Evolutionary conservation across 1,284 basidiomycete species (phyloP), one percentile per base, ranked within the genome.

Genomic region (Mycena citricolor): DNA sequence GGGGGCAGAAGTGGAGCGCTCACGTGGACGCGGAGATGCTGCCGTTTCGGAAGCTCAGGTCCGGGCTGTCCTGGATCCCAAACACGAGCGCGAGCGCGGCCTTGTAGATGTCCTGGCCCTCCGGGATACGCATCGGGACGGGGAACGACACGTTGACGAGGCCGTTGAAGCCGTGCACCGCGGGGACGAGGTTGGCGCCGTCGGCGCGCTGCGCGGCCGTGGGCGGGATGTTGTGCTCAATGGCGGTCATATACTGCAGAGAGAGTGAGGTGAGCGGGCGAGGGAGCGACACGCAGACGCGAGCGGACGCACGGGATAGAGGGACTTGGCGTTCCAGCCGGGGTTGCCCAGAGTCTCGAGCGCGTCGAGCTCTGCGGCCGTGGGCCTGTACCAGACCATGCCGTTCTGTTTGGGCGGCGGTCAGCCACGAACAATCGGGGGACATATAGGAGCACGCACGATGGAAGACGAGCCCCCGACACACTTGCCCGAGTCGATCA

Each of bases 111-210:
- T 8, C 29, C 35, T 57, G 55, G 2, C 49, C 49, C 8, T 36
- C 41, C 6, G 57, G 57, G 25, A 57, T 55, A 21, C 57, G 44
- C 55, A 58, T 58, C 3, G 57, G 55, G 7, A 56, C 55, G 2
- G 55, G 55, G 28, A 58, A 58, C 2, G 55, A 57, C 5, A 47
- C 48, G 21, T 59, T 54, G 16, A 55, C 48, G 19, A 37, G 31
- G 4, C 58, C 58, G 28, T 49, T 19, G 39, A 49, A 58, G 4
- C 57, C 57, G 32, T 58, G 57, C 5, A 55, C 38, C 4, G 43
- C 25, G 1, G 42, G 41, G 12, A 57, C 52, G 13, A 48, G 26
- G 17, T 43, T 36, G n/a, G 57, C 56, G 16, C 57, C 57, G n/a
- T 53, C 51, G 4, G 48, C 44, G 40, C 46, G 48, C 31, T 59